Evolutionary conservation across 208 protist genomes (phyloP).

Genomic region (Wallacemonas sp.): DNA sequence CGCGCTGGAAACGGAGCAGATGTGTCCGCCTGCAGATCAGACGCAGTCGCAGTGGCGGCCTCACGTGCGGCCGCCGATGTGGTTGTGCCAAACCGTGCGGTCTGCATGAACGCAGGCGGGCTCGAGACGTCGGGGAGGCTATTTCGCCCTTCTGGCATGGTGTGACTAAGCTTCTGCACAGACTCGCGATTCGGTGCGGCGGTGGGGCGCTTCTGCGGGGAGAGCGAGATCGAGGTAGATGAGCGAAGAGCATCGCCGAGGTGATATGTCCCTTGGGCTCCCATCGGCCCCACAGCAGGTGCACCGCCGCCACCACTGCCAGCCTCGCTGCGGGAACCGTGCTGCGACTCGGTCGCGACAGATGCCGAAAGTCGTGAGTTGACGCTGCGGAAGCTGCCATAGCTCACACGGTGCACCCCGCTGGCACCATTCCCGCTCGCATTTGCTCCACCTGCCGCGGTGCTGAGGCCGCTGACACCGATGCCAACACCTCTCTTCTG

Average conservation of each 20-base stretch:
- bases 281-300: no score
- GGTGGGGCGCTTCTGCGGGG: no score
- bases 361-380: conserved; percentile 8
- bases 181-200: no score
- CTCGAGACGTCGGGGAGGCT: background rate
- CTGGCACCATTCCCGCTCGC: background rate
- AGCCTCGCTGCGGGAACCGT: no score
- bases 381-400: background rate
- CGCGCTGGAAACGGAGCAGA: background rate
- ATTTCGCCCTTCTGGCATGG: background rate
- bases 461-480: conserved; percentile 4
- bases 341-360: background rate
- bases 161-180: no score
- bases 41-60: background rate
- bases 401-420: background rate
- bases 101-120: background rate
- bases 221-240: no score
- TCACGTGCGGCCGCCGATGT: background rate
- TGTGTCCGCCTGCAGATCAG: background rate
- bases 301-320: no score
- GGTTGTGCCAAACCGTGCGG: background rate
- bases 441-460: background rate
- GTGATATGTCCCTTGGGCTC: no score
- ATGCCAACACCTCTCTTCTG: conserved; percentile 17
- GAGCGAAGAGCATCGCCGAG: no score